Evolutionary conservation across 2,329 filamentous ascomycete genomes (phyloP), one percentile per base, ranked within the genome.

Genomic region (Hypocreales sp.): DNA sequence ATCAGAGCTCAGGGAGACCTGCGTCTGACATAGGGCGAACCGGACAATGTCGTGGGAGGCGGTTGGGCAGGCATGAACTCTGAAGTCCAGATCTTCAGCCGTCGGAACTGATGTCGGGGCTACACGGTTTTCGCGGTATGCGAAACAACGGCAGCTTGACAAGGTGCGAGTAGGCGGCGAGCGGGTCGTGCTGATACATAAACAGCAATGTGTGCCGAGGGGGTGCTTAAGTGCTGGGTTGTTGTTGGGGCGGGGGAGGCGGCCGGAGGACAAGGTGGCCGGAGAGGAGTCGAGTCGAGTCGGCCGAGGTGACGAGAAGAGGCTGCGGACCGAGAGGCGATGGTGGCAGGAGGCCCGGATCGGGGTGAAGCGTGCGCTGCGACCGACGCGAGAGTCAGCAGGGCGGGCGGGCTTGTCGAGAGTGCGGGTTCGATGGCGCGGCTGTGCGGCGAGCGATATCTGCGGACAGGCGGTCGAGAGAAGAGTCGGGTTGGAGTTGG

Each of bases 151-250:
- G 83, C 80, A 92, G 82, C 80, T 83, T 82, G 68, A 82, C 74
- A 68, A 82, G 82, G 77, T 87, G 78, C 81, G 77, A 81, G 75
- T 82, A 84, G 76, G 83, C 75, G 79, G 80, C 73, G 73, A 72
- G 72, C 52, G 67, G 56, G 75, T 79, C 79, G 81, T 82, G 79
- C 82, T 84, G 84, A 93, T 92, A 92, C 84, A 92, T 92, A 92
- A 80, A 92, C 83, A 79, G 53, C 49, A 51, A 50, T 48, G 46
- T 54, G 42, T 38, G 31, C 37, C 38, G 39, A 40, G 32, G 31
- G n/a, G 39, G 34, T 40, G 18, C 29, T 42, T 51, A 48, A 40
- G 41, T 48, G 46, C 41, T 37, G 39, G 37, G 35, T 31, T 28
- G 30, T 26, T 15, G 17, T 22, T 28, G 23, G 17, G 19, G 14